Percentiles rank a stretch among this genome's conserved stretches.
These are phyloP conservation scores for Solanum hybrid DNA, from an alignment of 305 asterid genomes.

Conservation along the genomic window DNA sequence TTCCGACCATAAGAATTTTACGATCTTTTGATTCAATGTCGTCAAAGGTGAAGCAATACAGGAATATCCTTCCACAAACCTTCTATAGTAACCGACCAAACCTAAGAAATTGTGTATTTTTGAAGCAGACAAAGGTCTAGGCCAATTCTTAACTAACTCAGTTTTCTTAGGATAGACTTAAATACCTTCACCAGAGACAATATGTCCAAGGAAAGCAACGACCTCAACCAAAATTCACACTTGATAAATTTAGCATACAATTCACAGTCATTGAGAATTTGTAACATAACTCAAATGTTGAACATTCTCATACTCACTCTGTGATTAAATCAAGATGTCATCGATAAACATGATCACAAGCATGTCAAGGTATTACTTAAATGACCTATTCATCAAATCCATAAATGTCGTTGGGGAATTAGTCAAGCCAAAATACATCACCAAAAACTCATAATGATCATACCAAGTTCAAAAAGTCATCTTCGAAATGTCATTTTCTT, in stretches of 20 bases:
- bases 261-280: not conserved
- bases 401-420: not conserved
- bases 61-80: not conserved
- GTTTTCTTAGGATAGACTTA: not conserved
- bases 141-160: not conserved
- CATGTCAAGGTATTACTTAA: not conserved
- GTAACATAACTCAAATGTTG: not conserved
- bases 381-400: not conserved
- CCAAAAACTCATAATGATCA: not conserved
- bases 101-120: not conserved
- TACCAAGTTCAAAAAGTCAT: not conserved
- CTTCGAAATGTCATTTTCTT: not conserved
- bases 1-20: not conserved
- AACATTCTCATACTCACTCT: not conserved
- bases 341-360: not conserved
- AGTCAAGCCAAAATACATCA: not conserved
- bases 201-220: not conserved
- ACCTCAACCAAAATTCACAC: not conserved
- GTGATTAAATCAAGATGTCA: not conserved
- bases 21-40: not conserved
- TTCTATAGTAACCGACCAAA: not conserved
- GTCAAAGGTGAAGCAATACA: not conserved
- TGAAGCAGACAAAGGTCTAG: not conserved
- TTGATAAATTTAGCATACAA: not conserved
- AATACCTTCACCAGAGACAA: not conserved